Evolutionary conservation across 1,284 basidiomycete genomes (phyloP), one percentile per base, ranked within the genome.

Genomic region (Abortiporus biennis): DNA sequence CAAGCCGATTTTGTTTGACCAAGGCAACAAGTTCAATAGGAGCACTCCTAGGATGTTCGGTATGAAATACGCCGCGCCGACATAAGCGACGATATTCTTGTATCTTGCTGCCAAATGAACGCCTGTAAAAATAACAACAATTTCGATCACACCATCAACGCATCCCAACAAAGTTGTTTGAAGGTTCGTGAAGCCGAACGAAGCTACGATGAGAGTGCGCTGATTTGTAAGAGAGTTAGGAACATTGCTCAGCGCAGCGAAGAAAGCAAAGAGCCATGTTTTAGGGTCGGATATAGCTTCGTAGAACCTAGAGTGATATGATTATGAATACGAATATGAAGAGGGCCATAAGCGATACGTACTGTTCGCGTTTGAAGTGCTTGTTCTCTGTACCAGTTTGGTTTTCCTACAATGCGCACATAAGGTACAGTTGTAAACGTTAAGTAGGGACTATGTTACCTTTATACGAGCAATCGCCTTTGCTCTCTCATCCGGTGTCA

Each of bases 201-300:
- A 73, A n/a, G 71, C 66, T 41, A 85, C 70, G 52, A 89, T 85
- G 49, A 86, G 74, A 45, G 74, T 69, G 9, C 72, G 69, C 55
- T 86, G 83, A 53, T 84, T 86, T 32, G 78, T 80, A 31, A 87
- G 67, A 13, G 79, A 83, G 58, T 84, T 85, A 3, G 82, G 79
- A 4, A 87, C 59, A 52, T 79, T 82, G 56, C 75, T 67, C 45
- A 85, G 58, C 1, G 72, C 73, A 4, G 80, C 71, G 58, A 80
- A 80, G 35, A 81, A 62, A 4, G 78, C 76, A 55, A 86, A 85
- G 34, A 80, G 63, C 78, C 78, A 83, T 1, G 78, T 82, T 58
- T 85, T 86, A 11, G 80, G 77, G 53, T 86, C 84, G 2, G 52
- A 47, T 1, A 87, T 57, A 0, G 81, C 75, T 55, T 88, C 85